Conservation (phyloP, 139 green algal species). For the Micractinium conductrix region DNA sequence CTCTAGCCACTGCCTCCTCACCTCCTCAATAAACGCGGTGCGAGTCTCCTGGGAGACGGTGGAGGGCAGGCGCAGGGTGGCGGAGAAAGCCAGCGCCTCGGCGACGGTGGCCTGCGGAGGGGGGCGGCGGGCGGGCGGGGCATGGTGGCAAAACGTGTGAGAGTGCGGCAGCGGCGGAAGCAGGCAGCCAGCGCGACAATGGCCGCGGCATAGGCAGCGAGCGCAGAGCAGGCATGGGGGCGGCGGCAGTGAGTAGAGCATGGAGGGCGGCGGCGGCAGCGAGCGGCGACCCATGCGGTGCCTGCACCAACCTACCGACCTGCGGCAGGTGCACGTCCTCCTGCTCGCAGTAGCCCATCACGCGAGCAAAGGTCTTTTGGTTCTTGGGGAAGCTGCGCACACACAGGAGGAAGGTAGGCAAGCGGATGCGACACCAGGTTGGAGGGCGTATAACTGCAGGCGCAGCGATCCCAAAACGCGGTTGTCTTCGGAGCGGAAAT, state of each 20-base stretch:
- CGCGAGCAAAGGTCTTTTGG: conserved; percentile 50
- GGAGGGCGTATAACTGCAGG: too few relatives aligned
- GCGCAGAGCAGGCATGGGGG: not conserved
- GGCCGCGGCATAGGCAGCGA: not conserved
- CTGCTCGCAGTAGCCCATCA: conserved; percentile 52
- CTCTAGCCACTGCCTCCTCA: too few relatives aligned
- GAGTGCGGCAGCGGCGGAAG: not conserved
- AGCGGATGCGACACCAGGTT: too few relatives aligned
- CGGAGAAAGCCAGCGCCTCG: conserved; percentile 59
- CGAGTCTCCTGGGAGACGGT: conserved; percentile 41
- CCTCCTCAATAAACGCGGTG: conserved; percentile 55
- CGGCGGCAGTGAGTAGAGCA: not conserved
- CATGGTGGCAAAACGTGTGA: not conserved
- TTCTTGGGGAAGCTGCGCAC: conserved; percentile 53
- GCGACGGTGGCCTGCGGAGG: conserved; percentile 50
- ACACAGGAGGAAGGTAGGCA: too few relatives aligned
- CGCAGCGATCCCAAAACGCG: too few relatives aligned
- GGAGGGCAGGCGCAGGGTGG: conserved; percentile 57
- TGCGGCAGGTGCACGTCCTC: conserved; percentile 17
- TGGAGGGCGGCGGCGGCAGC: not conserved
- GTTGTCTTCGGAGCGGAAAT: too few relatives aligned
- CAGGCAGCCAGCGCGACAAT: not conserved
- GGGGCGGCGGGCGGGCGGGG: too few relatives aligned
- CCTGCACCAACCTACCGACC: not conserved
- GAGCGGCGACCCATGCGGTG: not conserved